Evolutionary conservation across 305 asterid genomes (phyloP).

Genomic region (Coffea humblotiana): DNA sequence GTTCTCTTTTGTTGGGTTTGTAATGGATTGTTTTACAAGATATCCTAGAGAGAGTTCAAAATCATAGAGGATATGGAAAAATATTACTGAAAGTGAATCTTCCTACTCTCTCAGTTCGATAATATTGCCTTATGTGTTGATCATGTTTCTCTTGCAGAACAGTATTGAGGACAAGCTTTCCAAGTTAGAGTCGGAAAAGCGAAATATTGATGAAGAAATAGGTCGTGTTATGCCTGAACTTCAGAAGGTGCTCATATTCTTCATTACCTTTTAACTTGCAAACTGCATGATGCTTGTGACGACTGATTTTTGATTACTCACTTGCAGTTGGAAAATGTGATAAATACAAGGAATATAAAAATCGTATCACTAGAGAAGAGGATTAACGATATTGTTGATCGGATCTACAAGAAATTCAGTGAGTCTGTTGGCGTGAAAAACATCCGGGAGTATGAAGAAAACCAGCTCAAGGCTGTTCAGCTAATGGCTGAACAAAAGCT

Average conservation of each 20-base stretch:
- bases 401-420: constrained; percentile 80
- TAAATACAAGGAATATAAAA: constrained; percentile 51
- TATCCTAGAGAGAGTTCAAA: background rate
- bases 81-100: background rate
- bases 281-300: background rate
- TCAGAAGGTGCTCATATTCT: constrained; percentile 55
- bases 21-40: background rate
- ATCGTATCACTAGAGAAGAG: constrained; percentile 62
- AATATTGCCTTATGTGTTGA: no score
- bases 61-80: background rate
- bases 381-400: constrained; percentile 86
- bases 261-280: constrained; percentile 20
- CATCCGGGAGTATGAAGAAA: constrained; percentile 97
- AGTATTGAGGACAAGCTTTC: constrained; percentile 86
- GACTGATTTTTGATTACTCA: background rate
- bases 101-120: background rate
- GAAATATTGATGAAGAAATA: constrained; percentile 69
- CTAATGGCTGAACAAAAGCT: constrained; percentile 88
- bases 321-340: constrained; percentile 71
- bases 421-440: constrained; percentile 92
- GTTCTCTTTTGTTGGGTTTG: background rate
- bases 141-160: constrained; percentile 55
- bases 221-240: constrained; percentile 74
- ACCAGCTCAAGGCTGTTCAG: constrained; percentile 90
- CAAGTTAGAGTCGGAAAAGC: constrained; percentile 75